Evolutionary conservation across 352 stramenopile species (phyloP), one percentile per base, ranked within the genome.

Genomic region (Phytophthora sansomeana): DNA sequence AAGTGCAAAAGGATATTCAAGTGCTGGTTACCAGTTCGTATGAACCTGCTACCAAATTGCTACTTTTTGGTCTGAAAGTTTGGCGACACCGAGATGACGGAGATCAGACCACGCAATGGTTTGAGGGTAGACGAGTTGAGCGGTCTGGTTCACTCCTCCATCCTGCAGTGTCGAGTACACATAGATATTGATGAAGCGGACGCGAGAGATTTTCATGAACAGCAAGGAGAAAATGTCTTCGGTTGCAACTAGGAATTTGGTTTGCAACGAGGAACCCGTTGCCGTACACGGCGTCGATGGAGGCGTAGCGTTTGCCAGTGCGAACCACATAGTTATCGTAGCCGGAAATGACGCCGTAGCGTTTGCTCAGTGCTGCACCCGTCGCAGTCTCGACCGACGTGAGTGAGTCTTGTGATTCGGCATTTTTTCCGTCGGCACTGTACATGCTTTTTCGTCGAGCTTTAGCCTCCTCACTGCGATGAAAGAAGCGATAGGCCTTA

Each of bases 251-350:
- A 83, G 62, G 33, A 72, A 80, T 49, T 74, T 77, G 41, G 58
- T 77, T 77, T 11, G 62, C 71, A n/a, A 80, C 59, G 28, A 82
- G 63, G 32, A 63, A 81, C 0, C 69, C 74, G 29, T 67, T 77
- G 43, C 67, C 63, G 17, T 72, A 82, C 14, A 80, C 76, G 6
- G 67, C 74, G 19, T 78, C 73, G 7, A 72, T 68, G 3, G 63
- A 74, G 21, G 72, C 72, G 46, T 66, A 80, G 35, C 72, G 69
- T n/a, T 76, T 53, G 10, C 58, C 65, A 24, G 72, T 63, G 17
- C 71, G 63, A 21, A 58, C 43, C 10, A 72, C 24, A 32, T 73
- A 77, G 51, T 80, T 80, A 17, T 77, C 65, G 56, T 75, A 84
- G 8, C 68, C 58, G 1, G 54, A 84, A 26, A 84, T 59, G 4